Base-by-base conservation (phyloP, 2,329 filamentous ascomycete genomes). In the Pyrenophora seminiperda region DNA sequence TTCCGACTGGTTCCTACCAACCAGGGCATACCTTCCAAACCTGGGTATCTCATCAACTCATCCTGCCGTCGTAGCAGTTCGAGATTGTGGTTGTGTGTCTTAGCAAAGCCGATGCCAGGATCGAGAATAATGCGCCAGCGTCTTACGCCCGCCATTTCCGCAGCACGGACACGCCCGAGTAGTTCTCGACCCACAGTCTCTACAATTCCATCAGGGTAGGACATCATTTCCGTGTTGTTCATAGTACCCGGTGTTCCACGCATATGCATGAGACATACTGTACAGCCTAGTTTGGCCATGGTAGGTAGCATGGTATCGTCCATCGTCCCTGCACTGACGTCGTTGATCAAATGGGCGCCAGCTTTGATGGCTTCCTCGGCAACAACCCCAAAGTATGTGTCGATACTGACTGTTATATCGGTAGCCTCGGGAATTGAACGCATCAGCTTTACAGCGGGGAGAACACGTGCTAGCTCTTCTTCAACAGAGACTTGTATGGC, bases 111-210 rank as follows among this genome's bases (percentile, higher is more conserved):
- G 24, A 99, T 83, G 0, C 94, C 94, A 0, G 94, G 94, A 70
- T 99, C 94, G 1, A 97, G 83, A 27, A 97, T 86, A 58, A 99
- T 95, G 58, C 93, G 89, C 94, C 94, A 99, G 40, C 92, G 86
- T 3, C 90, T 82, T 34, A 99, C 83, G 0, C 94, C 94, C 0
- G 91, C 91, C 11, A 78, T 81, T 72, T 95, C 76, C n/a, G 94
- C 94, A 2, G 84, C 89, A 0, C 77, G 76, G 4, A 97, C 82
- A 13, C 92, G 87, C 7, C 75, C 79, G 2, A 81, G 76, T 4
- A 97, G 82, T 73, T 96, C 92, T 1, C 69, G 62, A 5, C 81
- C 83, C 3, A 96, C 79, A 7, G 82, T 84, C 0, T 79, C 69
- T 15, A 93, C 76, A 18, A 96, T 73, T 2, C 87, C 88, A 11